Evolutionary conservation across 306 rosid genomes (phyloP), one percentile per base, ranked within the genome.

Genomic region (Acacia acuminata): DNA sequence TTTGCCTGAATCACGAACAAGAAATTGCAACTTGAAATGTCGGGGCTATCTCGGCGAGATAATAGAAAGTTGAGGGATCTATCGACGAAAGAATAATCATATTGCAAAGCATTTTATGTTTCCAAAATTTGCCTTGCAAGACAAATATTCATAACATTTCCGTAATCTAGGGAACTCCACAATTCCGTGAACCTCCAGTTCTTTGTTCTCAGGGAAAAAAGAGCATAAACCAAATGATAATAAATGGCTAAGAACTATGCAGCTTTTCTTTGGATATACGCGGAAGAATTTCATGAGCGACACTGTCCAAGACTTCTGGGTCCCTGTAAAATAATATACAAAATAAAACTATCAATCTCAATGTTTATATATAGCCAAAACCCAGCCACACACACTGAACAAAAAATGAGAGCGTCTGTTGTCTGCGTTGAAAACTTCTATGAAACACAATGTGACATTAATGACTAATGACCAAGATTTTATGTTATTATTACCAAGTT

Each of bases 281-380:
- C 0, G 99, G 98, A 80, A 94, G 85, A 84, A 96, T 73, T 87
- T 94, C 99, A 74, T 96, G 99, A 38, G 83, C 83, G 81, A 90
- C 77, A 80, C 93, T 84, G 85, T 96, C 99, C 81, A 96, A 78
- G 73, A 73, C 85, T 80, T 93, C 99, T 2, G 99, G 99, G 81
- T 96, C 94, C 97, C 99, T 96, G 87, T 61, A 81, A 56, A 67
- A 71, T 45, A 77, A 53, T 48, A 53, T 67, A 15, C 76, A 42
- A 65, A 72, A 74, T 82, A 87, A 65, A 73, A 66, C 48, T 82
- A 56, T 25, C 67, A 78, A 58, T 63, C 73, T 34, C 77, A 50
- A 73, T 60, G 19, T 63, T 64, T 32, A 32, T 50, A 32, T 3
- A 50, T 47, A 61, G 67, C 64, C 36, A 73, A 50, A 73, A n/a